Conservation (phyloP, 2,329 filamentous ascomycete genomes). For the Botrytis byssoidea region DNA sequence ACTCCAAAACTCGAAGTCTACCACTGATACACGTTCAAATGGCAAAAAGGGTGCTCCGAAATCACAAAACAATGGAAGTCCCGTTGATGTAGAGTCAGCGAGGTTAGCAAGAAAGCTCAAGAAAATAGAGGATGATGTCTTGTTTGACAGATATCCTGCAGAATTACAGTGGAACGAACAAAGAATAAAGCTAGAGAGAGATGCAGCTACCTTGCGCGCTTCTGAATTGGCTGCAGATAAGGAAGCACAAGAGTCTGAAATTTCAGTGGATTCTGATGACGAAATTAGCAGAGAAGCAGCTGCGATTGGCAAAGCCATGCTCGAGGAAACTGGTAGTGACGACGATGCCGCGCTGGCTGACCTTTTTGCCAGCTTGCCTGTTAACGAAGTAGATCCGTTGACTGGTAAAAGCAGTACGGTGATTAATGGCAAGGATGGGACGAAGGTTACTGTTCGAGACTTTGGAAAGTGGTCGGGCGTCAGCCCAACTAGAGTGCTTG, state of each 20-base stretch:
- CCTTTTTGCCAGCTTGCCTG: slow-evolving; percentile 60
- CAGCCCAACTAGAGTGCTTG: slow-evolving; percentile 71
- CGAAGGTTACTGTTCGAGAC: slow-evolving; percentile 66
- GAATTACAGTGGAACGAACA: slow-evolving; percentile 64
- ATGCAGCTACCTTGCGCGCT: slow-evolving; percentile 52
- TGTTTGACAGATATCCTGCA: slow-evolving; percentile 68
- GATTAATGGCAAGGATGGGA: slow-evolving; percentile 52
- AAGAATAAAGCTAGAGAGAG: slow-evolving; percentile 59
- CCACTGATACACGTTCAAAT: slow-evolving; percentile 41
- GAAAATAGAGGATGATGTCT: slow-evolving; percentile 72
- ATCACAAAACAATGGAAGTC: slow-evolving; percentile 22
- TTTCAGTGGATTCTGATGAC: slow-evolving; percentile 45
- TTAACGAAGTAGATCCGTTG: slow-evolving; percentile 56
- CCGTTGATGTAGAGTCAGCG: slow-evolving; percentile 47
- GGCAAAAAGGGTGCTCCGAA: slow-evolving; percentile 22
- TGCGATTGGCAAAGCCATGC: slow-evolving; percentile 56
- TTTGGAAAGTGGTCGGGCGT: slow-evolving; percentile 83
- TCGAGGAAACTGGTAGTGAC: slow-evolving; percentile 52
- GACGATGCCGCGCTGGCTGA: slow-evolving; percentile 55
- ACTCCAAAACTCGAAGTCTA: slow-evolving; percentile 51
- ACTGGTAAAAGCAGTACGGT: slow-evolving; percentile 59
- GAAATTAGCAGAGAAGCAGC: slow-evolving; percentile 55
- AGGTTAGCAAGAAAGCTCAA: slow-evolving; percentile 73
- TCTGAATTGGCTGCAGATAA: slow-evolving; percentile 26
- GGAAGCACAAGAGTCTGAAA: slow-evolving; percentile 32